These are phyloP conservation scores for Talaromyces rugulosus DNA, from an alignment of 2,329 filamentous ascomycete species.

Conservation along the genomic window DNA sequence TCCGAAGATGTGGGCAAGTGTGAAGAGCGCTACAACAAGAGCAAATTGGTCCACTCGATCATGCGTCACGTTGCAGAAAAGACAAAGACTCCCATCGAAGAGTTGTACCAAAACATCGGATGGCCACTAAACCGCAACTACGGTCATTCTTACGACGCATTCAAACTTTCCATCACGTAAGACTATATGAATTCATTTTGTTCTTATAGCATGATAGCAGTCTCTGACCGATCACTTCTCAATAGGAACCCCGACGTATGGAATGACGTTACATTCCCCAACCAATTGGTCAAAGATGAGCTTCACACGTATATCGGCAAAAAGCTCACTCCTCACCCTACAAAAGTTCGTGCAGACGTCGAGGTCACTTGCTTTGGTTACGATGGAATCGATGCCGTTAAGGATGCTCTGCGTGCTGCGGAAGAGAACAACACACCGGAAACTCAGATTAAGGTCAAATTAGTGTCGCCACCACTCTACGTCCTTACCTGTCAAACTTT, in stretches of 20 bases:
- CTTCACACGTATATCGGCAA: constrained; percentile 94
- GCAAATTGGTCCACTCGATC: constrained; percentile 98
- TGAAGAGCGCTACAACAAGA: constrained; percentile 99
- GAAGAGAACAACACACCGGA: constrained; percentile 90
- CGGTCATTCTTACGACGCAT: constrained; percentile 93
- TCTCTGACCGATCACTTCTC: constrained; percentile 2
- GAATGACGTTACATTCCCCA: constrained; percentile 88
- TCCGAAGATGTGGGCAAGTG: constrained; percentile 98
- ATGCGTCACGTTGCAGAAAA: constrained; percentile 99
- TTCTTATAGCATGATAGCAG: constrained; percentile 8
- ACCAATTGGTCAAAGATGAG: constrained; percentile 78
- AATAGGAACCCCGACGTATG: constrained; percentile 87
- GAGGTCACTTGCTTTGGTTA: constrained; percentile 95
- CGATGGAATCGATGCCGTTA: constrained; percentile 97
- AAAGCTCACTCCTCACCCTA: constrained; percentile 94
- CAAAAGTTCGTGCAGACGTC: constrained; percentile 95
- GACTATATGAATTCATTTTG: constrained; percentile 20
- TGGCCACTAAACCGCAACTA: constrained; percentile 99
- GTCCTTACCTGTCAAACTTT: constrained; percentile 93
- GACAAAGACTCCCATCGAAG: constrained; percentile 89
- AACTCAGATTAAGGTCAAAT: constrained; percentile 94
- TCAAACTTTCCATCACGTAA: constrained; percentile 97
- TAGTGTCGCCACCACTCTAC: constrained; percentile 96
- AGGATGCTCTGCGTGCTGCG: constrained; percentile 82
- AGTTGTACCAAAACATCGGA: constrained; percentile 86